phyloP scores from a whole-genome alignment of 495 filamentous ascomycete genomes.

The Xylona heveae region DNA sequence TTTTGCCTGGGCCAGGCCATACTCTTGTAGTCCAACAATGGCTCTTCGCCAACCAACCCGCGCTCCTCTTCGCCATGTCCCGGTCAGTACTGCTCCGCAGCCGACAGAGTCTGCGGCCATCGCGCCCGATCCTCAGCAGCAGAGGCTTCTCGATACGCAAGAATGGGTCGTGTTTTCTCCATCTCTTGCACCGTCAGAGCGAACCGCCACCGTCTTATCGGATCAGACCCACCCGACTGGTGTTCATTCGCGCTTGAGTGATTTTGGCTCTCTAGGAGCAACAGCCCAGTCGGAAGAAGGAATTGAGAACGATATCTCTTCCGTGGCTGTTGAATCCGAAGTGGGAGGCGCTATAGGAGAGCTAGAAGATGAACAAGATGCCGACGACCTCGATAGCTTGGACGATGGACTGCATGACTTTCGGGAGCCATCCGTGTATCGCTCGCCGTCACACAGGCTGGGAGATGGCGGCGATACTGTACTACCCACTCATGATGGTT shows the following conservation, averaged over 20 bases:
- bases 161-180: slow-evolving; percentile 97
- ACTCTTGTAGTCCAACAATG: too few relatives aligned
- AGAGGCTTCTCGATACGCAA: slow-evolving; percentile 35
- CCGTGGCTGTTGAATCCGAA: slow-evolving; percentile 22
- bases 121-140: slow-evolving; percentile 15
- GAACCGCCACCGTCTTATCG: slow-evolving; percentile 50
- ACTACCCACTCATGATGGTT: slow-evolving; percentile 75
- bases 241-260: slow-evolving; percentile 55
- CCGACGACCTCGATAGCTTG: slow-evolving; percentile 48
- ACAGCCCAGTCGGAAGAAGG: slow-evolving; percentile 27
- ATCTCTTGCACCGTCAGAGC: slow-evolving; percentile 31
- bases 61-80: slow-evolving; percentile 34
- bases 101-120: slow-evolving; percentile 17
- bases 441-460: slow-evolving; percentile 20
- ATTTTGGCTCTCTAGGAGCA: slow-evolving; percentile 66
- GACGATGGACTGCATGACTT: slow-evolving; percentile 82
- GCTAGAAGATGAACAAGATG: slow-evolving; percentile 8
- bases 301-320: slow-evolving; percentile 24
- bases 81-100: slow-evolving; percentile 26
- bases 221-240: slow-evolving; percentile 49
- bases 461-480: slow-evolving; percentile 36
- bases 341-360: slow-evolving; percentile 11
- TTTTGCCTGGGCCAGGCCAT: too few relatives aligned
- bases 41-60: slow-evolving; percentile 64
- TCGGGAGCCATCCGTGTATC: slow-evolving; percentile 36